phyloP scores from a whole-genome alignment of 129 eudicot species.

The Flaveria linearis region DNA sequence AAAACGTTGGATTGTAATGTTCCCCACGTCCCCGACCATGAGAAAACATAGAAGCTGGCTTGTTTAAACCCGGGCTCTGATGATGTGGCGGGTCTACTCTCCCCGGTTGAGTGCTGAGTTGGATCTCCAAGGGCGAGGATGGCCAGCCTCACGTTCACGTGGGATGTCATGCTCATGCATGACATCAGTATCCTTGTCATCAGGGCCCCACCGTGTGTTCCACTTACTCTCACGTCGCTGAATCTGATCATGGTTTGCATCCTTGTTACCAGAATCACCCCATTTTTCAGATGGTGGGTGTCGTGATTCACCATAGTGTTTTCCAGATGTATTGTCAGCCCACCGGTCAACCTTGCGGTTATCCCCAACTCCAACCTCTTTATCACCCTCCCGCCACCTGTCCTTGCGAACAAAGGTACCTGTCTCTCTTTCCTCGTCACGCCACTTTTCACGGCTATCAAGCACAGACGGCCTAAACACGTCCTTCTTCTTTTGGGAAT shows the following conservation, averaged over 20 bases:
- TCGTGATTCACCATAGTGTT: slow-evolving; percentile 67
- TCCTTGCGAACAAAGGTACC: slow-evolving; percentile 62
- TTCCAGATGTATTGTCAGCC: slow-evolving; percentile 59
- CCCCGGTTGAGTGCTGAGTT: slow-evolving; percentile 63
- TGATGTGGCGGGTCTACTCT: slow-evolving; percentile 60
- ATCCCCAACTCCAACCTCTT: slow-evolving; percentile 53
- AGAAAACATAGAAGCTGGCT: slow-evolving; percentile 48
- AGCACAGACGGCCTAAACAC: slow-evolving; percentile 88
- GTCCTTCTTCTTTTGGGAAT: slow-evolving; percentile 71
- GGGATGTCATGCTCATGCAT: slow-evolving; percentile 47
- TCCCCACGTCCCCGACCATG: slow-evolving; percentile 91
- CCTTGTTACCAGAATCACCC: slow-evolving; percentile 67
- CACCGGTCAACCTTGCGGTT: slow-evolving; percentile 72
- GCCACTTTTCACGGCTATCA: slow-evolving; percentile 90
- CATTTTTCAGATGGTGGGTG: slow-evolving; percentile 62
- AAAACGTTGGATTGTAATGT: slow-evolving; percentile 43
- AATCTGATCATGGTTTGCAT: slow-evolving; percentile 57
- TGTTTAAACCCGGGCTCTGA: slow-evolving; percentile 52
- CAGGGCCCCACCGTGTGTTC: slow-evolving; percentile 93
- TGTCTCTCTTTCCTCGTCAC: slow-evolving; percentile 94
- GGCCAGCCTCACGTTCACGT: slow-evolving; percentile 62
- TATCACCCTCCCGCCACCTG: slow-evolving; percentile 87
- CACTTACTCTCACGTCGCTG: slow-evolving; percentile 97
- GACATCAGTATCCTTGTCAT: slow-evolving; percentile 55
- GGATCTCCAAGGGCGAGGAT: slow-evolving; percentile 89